Conservation (phyloP, 768 basidiomycete genomes). For the Dioszegia aurantiaca region DNA sequence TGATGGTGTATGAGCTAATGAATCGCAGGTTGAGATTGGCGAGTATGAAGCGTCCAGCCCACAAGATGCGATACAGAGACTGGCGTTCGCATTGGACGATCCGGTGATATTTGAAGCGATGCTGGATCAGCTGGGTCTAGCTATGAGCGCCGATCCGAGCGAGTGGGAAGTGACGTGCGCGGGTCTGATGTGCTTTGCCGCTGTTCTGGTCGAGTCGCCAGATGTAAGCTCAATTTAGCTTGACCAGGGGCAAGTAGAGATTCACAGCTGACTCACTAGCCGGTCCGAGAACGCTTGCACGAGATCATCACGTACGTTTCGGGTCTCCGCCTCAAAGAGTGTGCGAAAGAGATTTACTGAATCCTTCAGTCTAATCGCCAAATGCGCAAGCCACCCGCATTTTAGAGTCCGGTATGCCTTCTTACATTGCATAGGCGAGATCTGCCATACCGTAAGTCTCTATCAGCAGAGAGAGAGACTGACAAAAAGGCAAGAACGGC, state of each 20-base stretch:
- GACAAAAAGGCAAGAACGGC: conserved; percentile 3
- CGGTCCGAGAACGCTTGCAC: neutral
- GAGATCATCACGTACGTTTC: conserved; percentile 11
- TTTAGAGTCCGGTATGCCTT: conserved; percentile 72
- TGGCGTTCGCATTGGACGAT: neutral
- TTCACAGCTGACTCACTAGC: neutral
- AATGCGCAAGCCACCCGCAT: conserved; percentile 74
- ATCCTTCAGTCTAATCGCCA: conserved; percentile 48
- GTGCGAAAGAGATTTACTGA: too few relatives aligned
- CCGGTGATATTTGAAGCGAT: conserved; percentile 11
- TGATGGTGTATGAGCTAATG: neutral
- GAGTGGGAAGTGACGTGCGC: conserved; percentile 15
- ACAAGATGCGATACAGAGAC: conserved; percentile 8
- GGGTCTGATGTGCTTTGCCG: conserved; percentile 17
- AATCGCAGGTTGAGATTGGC: conserved; percentile 11
- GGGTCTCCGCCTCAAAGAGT: too few relatives aligned
- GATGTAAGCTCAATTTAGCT: neutral
- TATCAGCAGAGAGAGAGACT: neutral
- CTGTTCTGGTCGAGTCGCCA: conserved; percentile 7
- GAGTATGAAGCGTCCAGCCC: conserved; percentile 11
- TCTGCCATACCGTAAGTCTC: conserved; percentile 46
- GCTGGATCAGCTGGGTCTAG: conserved; percentile 2
- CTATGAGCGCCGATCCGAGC: conserved; percentile 8
- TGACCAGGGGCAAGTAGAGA: too few relatives aligned
- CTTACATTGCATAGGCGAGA: conserved; percentile 76